These are phyloP conservation scores for Eleusine coracana DNA, from an alignment of 176 grass and related monocot genomes.

Conservation along the genomic window DNA sequence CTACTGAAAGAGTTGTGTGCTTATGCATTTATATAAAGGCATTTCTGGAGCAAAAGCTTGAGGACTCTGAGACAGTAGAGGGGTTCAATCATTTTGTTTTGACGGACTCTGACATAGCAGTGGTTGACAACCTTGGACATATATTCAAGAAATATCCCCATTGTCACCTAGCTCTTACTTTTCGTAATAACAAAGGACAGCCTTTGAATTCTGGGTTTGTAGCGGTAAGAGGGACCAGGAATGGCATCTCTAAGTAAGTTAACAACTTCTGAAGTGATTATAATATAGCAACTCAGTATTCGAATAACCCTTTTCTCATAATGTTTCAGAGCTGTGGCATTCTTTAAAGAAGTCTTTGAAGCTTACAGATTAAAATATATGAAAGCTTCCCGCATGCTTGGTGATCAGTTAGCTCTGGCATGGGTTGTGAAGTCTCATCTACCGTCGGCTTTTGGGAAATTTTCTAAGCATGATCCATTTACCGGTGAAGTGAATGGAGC, in stretches of 20 bases:
- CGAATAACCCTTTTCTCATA: slow-evolving; percentile 6
- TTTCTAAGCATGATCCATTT: slow-evolving; percentile 76
- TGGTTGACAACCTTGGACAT: slow-evolving; percentile 79
- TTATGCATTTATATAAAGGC: slow-evolving; percentile 56
- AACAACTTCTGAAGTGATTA: neutral
- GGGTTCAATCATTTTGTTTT: slow-evolving; percentile 65
- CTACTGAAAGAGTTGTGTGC: slow-evolving; percentile 4
- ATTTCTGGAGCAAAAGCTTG: slow-evolving; percentile 71
- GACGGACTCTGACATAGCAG: slow-evolving; percentile 81
- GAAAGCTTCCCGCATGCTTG: slow-evolving; percentile 76
- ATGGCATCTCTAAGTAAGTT: slow-evolving; percentile 72
- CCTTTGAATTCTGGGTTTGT: slow-evolving; percentile 95
- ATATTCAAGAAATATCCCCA: slow-evolving; percentile 71
- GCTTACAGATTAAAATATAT: slow-evolving; percentile 69
- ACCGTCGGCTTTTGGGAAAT: slow-evolving; percentile 56
- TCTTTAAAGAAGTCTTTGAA: slow-evolving; percentile 80
- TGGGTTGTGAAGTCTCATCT: slow-evolving; percentile 89
- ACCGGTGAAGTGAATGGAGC: slow-evolving; percentile 68
- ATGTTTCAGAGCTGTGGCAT: slow-evolving; percentile 58
- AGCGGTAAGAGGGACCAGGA: slow-evolving; percentile 71
- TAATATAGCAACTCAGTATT: neutral
- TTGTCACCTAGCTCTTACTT: slow-evolving; percentile 88
- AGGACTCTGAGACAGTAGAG: slow-evolving; percentile 49
- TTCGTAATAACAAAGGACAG: slow-evolving; percentile 91
- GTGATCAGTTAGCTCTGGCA: slow-evolving; percentile 82